Evolutionary conservation across 495 filamentous ascomycete species (phyloP), one percentile per base, ranked within the genome.

Genomic region (Umbilicaria muhlenbergii): DNA sequence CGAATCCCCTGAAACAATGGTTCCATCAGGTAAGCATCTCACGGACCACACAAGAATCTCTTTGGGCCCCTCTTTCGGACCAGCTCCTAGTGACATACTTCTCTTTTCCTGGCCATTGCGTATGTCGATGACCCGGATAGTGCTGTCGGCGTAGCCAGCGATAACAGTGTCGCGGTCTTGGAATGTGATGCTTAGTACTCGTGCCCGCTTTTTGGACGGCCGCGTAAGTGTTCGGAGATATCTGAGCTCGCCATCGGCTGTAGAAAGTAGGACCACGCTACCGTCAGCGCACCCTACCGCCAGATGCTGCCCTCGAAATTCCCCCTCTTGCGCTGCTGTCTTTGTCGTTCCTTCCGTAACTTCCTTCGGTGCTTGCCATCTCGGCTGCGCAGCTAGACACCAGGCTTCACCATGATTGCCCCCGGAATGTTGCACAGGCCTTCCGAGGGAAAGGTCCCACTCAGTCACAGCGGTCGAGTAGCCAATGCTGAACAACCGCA

Each of bases 351-450:
- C 46, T 54, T 58, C 32, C 36, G 40, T 11, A 36, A 57, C 56
- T 44, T 59, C 59, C 42, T 64, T 59, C 31, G 56, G 55, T 11
- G 58, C 45, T 48, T 63, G 55, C 61, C 66, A 63, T 52, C 67
- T 57, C 15, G 92, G 91, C 64, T 95, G 91, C n/a, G 79, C 84
- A 46, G 80, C 82, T 45, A 95, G 68, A 61, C 88, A 94, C 91
- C 91, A 99, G 45, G 96, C 88, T 51, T 93, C 91, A 34, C 89
- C 88, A 57, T 93, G 82, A 59, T 89, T 93, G 15, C 89, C 89
- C 56, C 83, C 85, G 8, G 86, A 81, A 56, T 94, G 82, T 31
- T 80, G 74, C 57, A 77, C 63, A 7, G 86, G 83, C 41, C 71
- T 65, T 5, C 84, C 84, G 47, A 75, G 80, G 46, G 75, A 74